Evolutionary conservation across 371 early-diverging fungal species (phyloP).

Genomic region (Saksenaea oblongispora): DNA sequence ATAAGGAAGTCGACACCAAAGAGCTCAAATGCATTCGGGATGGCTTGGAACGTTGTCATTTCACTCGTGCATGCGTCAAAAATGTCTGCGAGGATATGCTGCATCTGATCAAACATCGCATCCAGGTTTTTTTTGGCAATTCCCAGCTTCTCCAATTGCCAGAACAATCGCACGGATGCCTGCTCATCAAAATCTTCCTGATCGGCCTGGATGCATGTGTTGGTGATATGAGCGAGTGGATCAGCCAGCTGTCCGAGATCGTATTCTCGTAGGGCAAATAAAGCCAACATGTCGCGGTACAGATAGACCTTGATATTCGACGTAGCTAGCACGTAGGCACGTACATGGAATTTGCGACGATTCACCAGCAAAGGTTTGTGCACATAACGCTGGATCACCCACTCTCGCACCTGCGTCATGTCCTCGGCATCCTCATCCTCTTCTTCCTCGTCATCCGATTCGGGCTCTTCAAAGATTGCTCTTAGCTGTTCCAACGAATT

Average conservation of each 20-base stretch:
- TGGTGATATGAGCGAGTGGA: conserved; percentile 63
- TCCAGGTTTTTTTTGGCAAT: conserved; percentile 35
- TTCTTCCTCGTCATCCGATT: conserved; percentile 34
- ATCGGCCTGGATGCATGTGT: conserved; percentile 71
- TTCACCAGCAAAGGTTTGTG: conserved; percentile 58
- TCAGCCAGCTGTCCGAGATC: conserved; percentile 44
- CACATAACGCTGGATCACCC: conserved; percentile 74
- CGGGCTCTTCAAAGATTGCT: conserved; percentile 45
- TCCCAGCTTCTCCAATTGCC: conserved; percentile 46
- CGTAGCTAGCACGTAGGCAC: conserved; percentile 70
- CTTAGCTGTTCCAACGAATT: conserved; percentile 54
- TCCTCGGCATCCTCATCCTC: conserved; percentile 37
- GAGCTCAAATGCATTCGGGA: conserved; percentile 69
- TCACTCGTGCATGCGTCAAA: conserved; percentile 66
- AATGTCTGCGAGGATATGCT: conserved; percentile 53
- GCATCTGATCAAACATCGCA: conserved; percentile 60
- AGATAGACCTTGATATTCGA: conserved; percentile 66
- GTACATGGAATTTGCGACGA: conserved; percentile 73
- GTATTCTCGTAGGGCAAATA: conserved; percentile 66
- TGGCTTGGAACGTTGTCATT: conserved; percentile 68
- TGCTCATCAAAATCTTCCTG: conserved; percentile 54
- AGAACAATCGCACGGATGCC: conserved; percentile 61
- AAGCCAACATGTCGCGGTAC: conserved; percentile 67
- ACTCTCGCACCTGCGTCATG: conserved; percentile 65
- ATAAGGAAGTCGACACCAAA: conserved; percentile 76